A percentile compares a stretch with the other conserved stretches of the same genome.
Conservation (phyloP, 768 basidiomycete genomes). For the Tephrocybe sp. region DNA sequence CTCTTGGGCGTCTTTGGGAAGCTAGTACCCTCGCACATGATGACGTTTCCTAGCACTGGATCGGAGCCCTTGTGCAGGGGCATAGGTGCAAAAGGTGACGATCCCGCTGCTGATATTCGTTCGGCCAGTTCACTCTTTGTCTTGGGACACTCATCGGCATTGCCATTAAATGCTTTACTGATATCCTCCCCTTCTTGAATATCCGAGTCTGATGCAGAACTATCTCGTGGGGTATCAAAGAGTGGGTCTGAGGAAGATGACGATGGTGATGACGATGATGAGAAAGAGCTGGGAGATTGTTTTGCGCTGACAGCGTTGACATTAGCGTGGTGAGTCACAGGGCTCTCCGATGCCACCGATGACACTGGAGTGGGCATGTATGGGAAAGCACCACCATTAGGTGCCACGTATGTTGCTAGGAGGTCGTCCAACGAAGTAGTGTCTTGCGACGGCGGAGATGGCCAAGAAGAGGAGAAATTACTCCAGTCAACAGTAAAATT, state of each 20-base stretch:
- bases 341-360: conserved; percentile 49
- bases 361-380: conserved; percentile 26
- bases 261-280: conserved; percentile 38
- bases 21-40: conserved; percentile 66
- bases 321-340: conserved; percentile 49
- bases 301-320: conserved; percentile 19
- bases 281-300: conserved; percentile 30
- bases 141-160: conserved; percentile 42
- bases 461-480: conserved; percentile 46
- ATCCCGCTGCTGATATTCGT: conserved; percentile 52
- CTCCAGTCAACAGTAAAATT: conserved; percentile 49
- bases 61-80: conserved; percentile 46
- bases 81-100: conserved; percentile 55
- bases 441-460: conserved; percentile 36
- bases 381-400: conserved; percentile 28
- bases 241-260: conserved; percentile 33
- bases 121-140: conserved; percentile 54
- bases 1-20: conserved; percentile 70
- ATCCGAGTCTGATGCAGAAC: conserved; percentile 31
- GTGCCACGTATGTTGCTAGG: conserved; percentile 37
- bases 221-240: conserved; percentile 34
- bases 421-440: conserved; percentile 45
- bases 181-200: conserved; percentile 18
- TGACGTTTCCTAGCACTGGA: conserved; percentile 44
- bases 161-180: conserved; percentile 1